Base-by-base conservation (phyloP, 176 grass and related monocot genomes). In the Bromus sterilis region DNA sequence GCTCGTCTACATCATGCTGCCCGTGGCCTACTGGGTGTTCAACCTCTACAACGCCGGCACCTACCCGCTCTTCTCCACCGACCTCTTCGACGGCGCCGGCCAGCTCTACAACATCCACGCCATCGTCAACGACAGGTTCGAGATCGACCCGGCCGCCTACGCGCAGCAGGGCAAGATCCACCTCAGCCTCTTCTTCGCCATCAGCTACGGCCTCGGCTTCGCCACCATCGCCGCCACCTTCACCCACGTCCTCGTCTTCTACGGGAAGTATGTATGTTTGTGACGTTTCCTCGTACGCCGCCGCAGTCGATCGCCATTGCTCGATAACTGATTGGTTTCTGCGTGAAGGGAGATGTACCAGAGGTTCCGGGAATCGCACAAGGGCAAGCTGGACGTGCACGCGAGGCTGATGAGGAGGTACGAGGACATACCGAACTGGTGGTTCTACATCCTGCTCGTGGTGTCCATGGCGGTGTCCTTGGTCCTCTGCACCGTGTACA, bases 381-480 rank as follows among this genome's bases (percentile, higher is more conserved):
- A 75, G 53, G 88, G 90, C 26, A 93, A 94, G 76, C 57, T 36
- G 1, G 95, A 98, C 87, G 87, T 98, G 79, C 95, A 98, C 89
- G 89, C 92, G 5, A 98, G 57, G 88, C 10, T 98, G 74, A 94
- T 94, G 95, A 92, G 58, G 57, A 86, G 56, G 76, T 98, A 98
- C 36, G 81, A 89, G 4, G 90, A 98, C 77, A 98, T 98, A 71
- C 92, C 88, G 4, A 83, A n/a, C 61, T 94, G 95, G 92, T 98
- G 95, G 95, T 98, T 98, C 87, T 80, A 89, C 60, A 0, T 23
- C 15, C 59, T 94, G 75, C 80, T 94, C 9, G 63, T 6, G 58
- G 28, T 71, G 31, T 85, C 87, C 42, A 15, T 87, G 24, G 80
- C 69, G 4, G 56, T 81, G 4, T 35, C 92, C 1, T 0, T 98